Evolutionary conservation across 2,329 filamentous ascomycete genomes (phyloP).

Genomic region (Akanthomyces muscarius): DNA sequence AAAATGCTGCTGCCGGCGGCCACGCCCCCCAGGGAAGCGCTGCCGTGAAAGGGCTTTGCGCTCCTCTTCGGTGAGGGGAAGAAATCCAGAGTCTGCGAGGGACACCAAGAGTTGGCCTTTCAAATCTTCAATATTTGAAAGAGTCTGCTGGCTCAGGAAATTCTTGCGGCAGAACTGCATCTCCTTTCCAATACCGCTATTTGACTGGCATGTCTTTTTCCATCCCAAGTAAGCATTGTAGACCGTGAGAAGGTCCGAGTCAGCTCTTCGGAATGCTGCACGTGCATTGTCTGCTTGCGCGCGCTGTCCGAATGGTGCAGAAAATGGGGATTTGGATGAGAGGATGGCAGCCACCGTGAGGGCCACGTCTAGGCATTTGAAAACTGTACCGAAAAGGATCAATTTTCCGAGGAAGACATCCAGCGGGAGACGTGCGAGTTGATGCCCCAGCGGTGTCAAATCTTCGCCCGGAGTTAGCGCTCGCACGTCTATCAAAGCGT

Average conservation of each 20-base stretch:
- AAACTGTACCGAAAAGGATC: slow-evolving; percentile 78
- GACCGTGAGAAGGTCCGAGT: slow-evolving; percentile 87
- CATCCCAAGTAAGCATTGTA: slow-evolving; percentile 92
- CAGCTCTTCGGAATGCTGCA: slow-evolving; percentile 73
- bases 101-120: slow-evolving; percentile 87
- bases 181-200: slow-evolving; percentile 62
- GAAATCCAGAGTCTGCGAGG: slow-evolving; percentile 78
- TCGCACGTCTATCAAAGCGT: slow-evolving; percentile 88
- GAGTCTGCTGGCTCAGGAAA: slow-evolving; percentile 82
- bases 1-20: slow-evolving; percentile 67
- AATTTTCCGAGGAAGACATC: slow-evolving; percentile 95
- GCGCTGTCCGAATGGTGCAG: slow-evolving; percentile 78
- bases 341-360: slow-evolving; percentile 90
- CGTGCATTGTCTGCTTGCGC: slow-evolving; percentile 77
- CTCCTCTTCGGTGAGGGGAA: slow-evolving; percentile 71
- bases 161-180: slow-evolving; percentile 93
- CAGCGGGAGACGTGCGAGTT: slow-evolving; percentile 82
- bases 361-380: slow-evolving; percentile 86
- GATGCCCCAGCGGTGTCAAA: slow-evolving; percentile 78
- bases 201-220: slow-evolving; percentile 74
- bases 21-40: slow-evolving; percentile 51
- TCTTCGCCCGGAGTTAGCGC: slow-evolving; percentile 79
- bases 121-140: slow-evolving; percentile 89
- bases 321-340: slow-evolving; percentile 91
- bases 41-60: slow-evolving; percentile 63